Evolutionary conservation across 2,329 filamentous ascomycete genomes (phyloP), one percentile per base, ranked within the genome.

Genomic region (Ceratocystis lukuohia): DNA sequence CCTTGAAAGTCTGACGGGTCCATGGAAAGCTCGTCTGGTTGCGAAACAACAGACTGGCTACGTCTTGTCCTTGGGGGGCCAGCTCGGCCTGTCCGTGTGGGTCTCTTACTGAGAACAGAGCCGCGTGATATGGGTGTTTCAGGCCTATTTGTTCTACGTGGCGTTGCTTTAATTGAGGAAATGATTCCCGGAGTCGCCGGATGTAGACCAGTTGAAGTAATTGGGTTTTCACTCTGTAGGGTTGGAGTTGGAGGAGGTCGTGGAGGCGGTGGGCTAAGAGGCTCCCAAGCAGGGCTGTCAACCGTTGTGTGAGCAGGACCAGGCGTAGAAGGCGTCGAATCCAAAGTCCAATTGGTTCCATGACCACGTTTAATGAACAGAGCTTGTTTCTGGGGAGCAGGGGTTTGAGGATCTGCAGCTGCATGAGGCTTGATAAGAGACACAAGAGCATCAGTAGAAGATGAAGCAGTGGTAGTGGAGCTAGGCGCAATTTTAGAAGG

Each of bases 271-370:
- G 67, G 67, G 25, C 64, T 66, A 3, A 86, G 75, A 0, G 83
- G 83, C 70, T 87, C 84, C 67, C 77, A 80, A 2, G 79, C 77
- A 2, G 84, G 84, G 67, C 82, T 82, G 44, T 78, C 76, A 17
- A 77, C 73, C 61, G 79, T 77, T 20, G 67, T 70, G 30, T 70
- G 68, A 10, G 74, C 69, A 8, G 75, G 76, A 20, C 74, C 72
- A 1, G 84, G 84, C 1, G 84, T 87, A 3, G 83, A 83, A 3
- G 82, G 81, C 0, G 82, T 84, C 5, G 82, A 79, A 4, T 77
- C 78, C 17, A 80, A 76, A 1, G 78, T 81, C 84, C 84, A 87
- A 71, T 80, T 82, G 0, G 84, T 87, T 57, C 82, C 83, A 67
- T 75, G 72, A 48, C 76, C 74, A 66, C 74, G 71, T 62, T 75